phyloP scores from a whole-genome alignment of 805 yeast genomes.

The Lachancea waltii region DNA sequence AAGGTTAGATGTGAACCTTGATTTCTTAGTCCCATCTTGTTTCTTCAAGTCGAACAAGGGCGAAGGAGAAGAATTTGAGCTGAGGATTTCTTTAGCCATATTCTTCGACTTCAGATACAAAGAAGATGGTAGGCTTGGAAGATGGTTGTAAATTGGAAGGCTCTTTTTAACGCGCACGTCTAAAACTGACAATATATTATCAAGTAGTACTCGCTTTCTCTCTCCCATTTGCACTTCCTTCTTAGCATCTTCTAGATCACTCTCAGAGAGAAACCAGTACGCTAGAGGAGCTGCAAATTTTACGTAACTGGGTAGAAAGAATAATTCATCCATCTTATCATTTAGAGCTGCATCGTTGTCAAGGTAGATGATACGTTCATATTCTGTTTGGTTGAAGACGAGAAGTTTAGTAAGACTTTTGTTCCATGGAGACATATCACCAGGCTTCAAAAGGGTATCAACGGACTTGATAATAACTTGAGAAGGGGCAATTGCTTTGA shows the following conservation, averaged over 20 bases:
- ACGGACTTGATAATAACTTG: slow-evolving; percentile 26
- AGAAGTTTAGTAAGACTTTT: slow-evolving; percentile 46
- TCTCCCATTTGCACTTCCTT: slow-evolving; percentile 14
- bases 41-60: slow-evolving; percentile 18
- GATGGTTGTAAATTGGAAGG: slow-evolving; percentile 25
- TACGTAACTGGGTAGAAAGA: slow-evolving; percentile 38
- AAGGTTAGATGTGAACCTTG: slow-evolving; percentile 35
- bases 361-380: slow-evolving; percentile 43
- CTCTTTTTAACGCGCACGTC: slow-evolving; percentile 9
- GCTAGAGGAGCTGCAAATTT: slow-evolving; percentile 37
- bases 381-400: slow-evolving; percentile 40
- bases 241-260: slow-evolving; percentile 11
- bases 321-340: slow-evolving; percentile 39
- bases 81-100: slow-evolving; percentile 27
- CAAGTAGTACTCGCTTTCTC: slow-evolving; percentile 14
- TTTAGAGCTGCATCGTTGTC: slow-evolving; percentile 46
- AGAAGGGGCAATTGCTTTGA: slow-evolving; percentile 20
- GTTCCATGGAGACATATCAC: slow-evolving; percentile 38
- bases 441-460: slow-evolving; percentile 18
- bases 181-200: slow-evolving; percentile 19
- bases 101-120: slow-evolving; percentile 12
- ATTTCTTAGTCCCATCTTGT: slow-evolving; percentile 14
- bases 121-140: slow-evolving; percentile 29
- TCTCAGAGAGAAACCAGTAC: slow-evolving; percentile 29
- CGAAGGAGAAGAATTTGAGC: slow-evolving; percentile 22